Percentiles rank a stretch among this genome's conserved stretches.
Evolutionary conservation across 2,329 filamentous ascomycete species (phyloP).

Genomic region (Talaromyces sp.): DNA sequence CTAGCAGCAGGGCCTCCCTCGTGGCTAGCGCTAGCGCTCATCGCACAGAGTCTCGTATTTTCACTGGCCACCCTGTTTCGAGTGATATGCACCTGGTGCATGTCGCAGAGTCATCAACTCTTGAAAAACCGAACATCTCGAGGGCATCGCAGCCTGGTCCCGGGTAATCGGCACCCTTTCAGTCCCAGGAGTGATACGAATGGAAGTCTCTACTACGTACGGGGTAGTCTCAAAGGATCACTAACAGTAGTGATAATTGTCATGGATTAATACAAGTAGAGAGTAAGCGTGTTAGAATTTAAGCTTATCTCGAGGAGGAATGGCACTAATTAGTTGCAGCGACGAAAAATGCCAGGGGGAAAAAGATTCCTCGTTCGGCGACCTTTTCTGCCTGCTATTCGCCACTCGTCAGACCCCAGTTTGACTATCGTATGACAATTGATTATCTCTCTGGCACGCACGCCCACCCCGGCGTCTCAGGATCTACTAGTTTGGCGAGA

Average conservation of each 20-base stretch:
- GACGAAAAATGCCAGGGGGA: background rate
- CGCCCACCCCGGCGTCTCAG: background rate
- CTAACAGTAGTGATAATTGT: no score
- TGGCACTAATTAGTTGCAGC: background rate
- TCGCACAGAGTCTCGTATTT: background rate
- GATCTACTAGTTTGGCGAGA: constrained; percentile 30
- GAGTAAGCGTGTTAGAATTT: background rate
- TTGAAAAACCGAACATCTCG: background rate
- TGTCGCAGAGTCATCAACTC: background rate
- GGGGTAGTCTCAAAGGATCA: no score
- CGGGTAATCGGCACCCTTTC: background rate
- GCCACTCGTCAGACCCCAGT: no score
- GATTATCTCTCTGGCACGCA: background rate
- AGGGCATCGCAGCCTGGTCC: background rate
- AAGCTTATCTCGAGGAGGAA: background rate
- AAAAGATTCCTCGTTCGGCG: background rate
- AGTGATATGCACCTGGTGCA: background rate
- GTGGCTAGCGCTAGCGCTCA: background rate
- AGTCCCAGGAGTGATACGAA: background rate
- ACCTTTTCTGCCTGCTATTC: background rate
- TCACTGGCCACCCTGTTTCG: background rate
- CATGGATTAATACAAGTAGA: background rate
- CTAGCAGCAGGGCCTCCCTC: background rate
- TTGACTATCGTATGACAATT: background rate
- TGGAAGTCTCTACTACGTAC: background rate